Conservation (phyloP, 139 green algal species). For the Bryopsis sp. region DNA sequence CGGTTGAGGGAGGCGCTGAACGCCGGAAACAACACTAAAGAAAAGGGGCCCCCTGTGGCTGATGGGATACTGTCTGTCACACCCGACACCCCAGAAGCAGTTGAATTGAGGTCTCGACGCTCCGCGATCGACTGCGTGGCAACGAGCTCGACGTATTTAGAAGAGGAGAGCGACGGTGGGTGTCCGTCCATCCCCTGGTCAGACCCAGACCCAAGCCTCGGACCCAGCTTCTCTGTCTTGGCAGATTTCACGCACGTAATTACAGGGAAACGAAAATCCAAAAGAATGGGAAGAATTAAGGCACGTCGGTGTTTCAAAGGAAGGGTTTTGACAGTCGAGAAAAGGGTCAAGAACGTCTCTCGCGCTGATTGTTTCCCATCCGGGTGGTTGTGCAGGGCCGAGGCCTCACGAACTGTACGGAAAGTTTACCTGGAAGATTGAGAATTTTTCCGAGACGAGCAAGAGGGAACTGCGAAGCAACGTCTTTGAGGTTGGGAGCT, state of each 20-base stretch:
- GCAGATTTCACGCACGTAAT: neutral
- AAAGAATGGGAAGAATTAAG: neutral
- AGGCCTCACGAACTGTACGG: constrained; percentile 80
- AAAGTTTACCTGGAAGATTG: constrained; percentile 97
- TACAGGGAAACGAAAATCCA: neutral
- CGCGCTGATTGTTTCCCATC: neutral
- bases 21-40: constrained; percentile 38
- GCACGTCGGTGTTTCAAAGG: constrained; percentile 4
- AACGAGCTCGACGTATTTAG: constrained; percentile 55
- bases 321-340: neutral
- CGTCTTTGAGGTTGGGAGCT: constrained; percentile 86
- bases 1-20: constrained; percentile 49
- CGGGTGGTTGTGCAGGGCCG: constrained; percentile 33
- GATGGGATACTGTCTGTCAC: constrained; percentile 73
- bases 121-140: constrained; percentile 51
- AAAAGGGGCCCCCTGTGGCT: constrained; percentile 53
- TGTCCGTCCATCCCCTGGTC: neutral
- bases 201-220: too few relatives aligned
- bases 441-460: constrained; percentile 80
- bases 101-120: constrained; percentile 48
- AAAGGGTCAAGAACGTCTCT: too few relatives aligned
- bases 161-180: constrained; percentile 59
- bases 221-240: neutral
- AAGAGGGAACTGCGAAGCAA: constrained; percentile 90
- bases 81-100: constrained; percentile 62